A percentile compares a stretch with the other conserved stretches of the same genome.
Evolutionary conservation across 768 basidiomycete species (phyloP).

Genomic region (Mycena crocata): DNA sequence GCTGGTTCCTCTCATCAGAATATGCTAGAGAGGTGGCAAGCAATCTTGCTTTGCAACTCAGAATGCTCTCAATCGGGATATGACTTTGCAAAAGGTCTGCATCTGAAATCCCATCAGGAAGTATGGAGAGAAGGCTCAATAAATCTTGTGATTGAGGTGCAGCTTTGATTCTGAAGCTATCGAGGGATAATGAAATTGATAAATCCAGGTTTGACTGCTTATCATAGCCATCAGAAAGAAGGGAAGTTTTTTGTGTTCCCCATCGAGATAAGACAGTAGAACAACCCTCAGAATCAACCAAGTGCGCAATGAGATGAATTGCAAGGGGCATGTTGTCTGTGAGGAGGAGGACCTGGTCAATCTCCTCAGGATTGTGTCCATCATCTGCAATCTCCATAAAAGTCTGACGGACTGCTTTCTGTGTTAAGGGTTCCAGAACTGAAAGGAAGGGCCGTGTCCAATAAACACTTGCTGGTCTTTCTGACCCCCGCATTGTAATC

Average conservation of each 20-base stretch:
- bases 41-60: background rate
- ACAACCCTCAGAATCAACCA: background rate
- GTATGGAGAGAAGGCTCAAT: background rate
- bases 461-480: conserved; percentile 3
- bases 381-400: conserved; percentile 7
- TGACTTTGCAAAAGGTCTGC: background rate
- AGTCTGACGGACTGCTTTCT: background rate
- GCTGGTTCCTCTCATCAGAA: background rate
- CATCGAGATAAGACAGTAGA: background rate
- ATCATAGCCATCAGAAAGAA: background rate
- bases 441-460: conserved; percentile 16
- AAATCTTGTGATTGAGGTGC: background rate
- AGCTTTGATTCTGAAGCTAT: background rate
- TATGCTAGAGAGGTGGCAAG: background rate
- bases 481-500: background rate
- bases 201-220: background rate
- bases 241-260: background rate
- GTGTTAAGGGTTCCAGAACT: background rate
- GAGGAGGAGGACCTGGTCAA: background rate
- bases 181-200: background rate
- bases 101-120: background rate
- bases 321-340: background rate
- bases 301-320: background rate
- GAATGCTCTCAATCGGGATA: background rate
- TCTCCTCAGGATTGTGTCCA: background rate